Evolutionary conservation across 345 rosid genomes (phyloP).

Genomic region (Camelina sativa): DNA sequence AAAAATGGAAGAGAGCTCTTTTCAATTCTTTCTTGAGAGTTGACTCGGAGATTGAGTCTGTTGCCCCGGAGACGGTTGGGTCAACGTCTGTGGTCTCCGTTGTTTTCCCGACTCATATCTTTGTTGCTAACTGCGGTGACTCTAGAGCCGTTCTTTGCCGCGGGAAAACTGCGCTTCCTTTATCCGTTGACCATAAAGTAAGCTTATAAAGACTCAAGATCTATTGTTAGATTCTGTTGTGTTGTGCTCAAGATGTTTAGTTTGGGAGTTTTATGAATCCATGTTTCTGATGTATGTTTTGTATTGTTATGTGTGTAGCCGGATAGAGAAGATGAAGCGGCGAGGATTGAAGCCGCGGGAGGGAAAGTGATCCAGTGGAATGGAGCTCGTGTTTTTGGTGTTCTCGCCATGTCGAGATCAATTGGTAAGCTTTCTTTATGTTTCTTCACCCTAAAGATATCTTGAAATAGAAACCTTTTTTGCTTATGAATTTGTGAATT

Average conservation of each 20-base stretch:
- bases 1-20: constrained; percentile 63
- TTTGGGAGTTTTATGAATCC: neutral
- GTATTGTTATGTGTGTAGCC: constrained; percentile 52
- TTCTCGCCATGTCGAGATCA: constrained; percentile 92
- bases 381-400: constrained; percentile 77
- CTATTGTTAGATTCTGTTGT: neutral
- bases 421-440: constrained; percentile 59
- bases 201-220: constrained; percentile 30
- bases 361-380: constrained; percentile 81
- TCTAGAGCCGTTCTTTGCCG: constrained; percentile 85
- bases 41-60: constrained; percentile 61
- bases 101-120: constrained; percentile 58
- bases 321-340: constrained; percentile 76
- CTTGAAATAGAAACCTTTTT: neutral
- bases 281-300: constrained; percentile 5
- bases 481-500: constrained; percentile 7
- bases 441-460: neutral
- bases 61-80: constrained; percentile 77
- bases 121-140: constrained; percentile 88
- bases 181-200: constrained; percentile 84
- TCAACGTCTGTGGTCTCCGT: constrained; percentile 82
- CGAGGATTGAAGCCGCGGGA: constrained; percentile 78
- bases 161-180: constrained; percentile 60
- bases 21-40: constrained; percentile 62
- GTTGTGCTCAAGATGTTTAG: neutral